Base-by-base conservation (phyloP, 331 rosid genomes). In the Cydonia oblonga region DNA sequence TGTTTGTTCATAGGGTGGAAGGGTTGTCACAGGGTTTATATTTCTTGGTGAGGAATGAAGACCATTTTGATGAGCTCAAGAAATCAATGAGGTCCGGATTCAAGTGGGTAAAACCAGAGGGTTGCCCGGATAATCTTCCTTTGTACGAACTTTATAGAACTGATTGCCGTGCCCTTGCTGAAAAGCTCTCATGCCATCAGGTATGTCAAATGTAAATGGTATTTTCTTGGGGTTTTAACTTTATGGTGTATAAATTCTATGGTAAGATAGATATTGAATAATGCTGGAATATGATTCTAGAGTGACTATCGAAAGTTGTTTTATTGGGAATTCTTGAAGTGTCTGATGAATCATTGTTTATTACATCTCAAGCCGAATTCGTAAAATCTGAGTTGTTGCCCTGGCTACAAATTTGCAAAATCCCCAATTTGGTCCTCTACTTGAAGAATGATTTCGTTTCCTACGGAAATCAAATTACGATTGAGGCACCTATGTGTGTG, bases 1-100 rank as follows among this genome's bases (percentile, higher is more conserved):
- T 93, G 81, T 93, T 91, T 84, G 98, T 93, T 66, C 98, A 91
- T 82, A 85, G 97, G 71, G 97, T 93, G 86, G 80, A 7, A 26
- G 97, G 95, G 19, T 79, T 93, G 77, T 89, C 90, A 1, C 84
- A 80, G 73, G 98, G 97, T 26, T 71, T 91, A 81, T 93, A 93
- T 86, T 87, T 93, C 74, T 75, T 93, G 64, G 95, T 93, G 80
- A 89, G 98, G 75, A 93, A 91, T 79, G 92, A 89, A 76, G 82
- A 84, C 26, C 96, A 91, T 75, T 76, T 86, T 49, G 79, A 64
- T 70, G 87, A 93, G 83, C 87, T 91, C 79, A 87, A 89, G 86
- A 86, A 76, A 15, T 77, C 90, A 57, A 84, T 67, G 86, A 75
- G 69, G 65, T 63, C 87, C 66, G 89, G 81, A 19, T 93, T 93